Evolutionary conservation across 2,329 filamentous ascomycete genomes (phyloP).

Genomic region (Zasmidium citrigriseum): DNA sequence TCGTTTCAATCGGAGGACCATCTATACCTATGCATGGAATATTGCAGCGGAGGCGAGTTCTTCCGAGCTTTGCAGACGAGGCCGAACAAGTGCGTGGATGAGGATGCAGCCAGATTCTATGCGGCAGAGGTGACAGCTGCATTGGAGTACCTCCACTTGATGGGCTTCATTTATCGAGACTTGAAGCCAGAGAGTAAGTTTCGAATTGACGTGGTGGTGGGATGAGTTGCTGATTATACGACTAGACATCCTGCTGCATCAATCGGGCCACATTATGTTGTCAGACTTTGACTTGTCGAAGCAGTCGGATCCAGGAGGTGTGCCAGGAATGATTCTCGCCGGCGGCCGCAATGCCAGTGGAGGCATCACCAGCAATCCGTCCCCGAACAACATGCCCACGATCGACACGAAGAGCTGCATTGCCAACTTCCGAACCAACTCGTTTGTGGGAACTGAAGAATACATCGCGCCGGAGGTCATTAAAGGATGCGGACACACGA

Average conservation of each 20-base stretch:
- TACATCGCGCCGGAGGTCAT: slow-evolving; percentile 99
- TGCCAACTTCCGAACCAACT: slow-evolving; percentile 96
- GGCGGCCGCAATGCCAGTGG: slow-evolving; percentile 64
- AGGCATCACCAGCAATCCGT: slow-evolving; percentile 68
- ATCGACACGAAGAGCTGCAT: slow-evolving; percentile 99
- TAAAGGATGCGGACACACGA: slow-evolving; percentile 97
- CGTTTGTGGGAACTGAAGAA: slow-evolving; percentile 96
- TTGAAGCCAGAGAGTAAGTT: slow-evolving; percentile 91
- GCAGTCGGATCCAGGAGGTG: slow-evolving; percentile 92
- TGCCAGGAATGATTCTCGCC: slow-evolving; percentile 90
- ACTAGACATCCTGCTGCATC: slow-evolving; percentile 93
- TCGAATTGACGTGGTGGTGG: neutral
- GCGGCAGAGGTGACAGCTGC: slow-evolving; percentile 96
- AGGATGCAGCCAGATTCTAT: slow-evolving; percentile 96
- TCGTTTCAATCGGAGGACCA: slow-evolving; percentile 99
- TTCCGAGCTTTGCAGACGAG: slow-evolving; percentile 95
- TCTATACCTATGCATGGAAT: slow-evolving; percentile 99
- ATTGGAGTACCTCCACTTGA: slow-evolving; percentile 92
- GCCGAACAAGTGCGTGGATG: slow-evolving; percentile 94
- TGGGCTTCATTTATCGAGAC: slow-evolving; percentile 99
- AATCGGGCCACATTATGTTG: slow-evolving; percentile 99
- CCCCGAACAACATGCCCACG: slow-evolving; percentile 75
- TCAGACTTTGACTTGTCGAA: slow-evolving; percentile 98
- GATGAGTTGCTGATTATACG: slow-evolving; percentile 38
- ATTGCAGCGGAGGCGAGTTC: slow-evolving; percentile 98